Percentiles rank a stretch among this genome's conserved stretches.
These are phyloP conservation scores for Gnaphalium uliginosum DNA, from an alignment of 129 eudicot genomes.

Conservation along the genomic window DNA sequence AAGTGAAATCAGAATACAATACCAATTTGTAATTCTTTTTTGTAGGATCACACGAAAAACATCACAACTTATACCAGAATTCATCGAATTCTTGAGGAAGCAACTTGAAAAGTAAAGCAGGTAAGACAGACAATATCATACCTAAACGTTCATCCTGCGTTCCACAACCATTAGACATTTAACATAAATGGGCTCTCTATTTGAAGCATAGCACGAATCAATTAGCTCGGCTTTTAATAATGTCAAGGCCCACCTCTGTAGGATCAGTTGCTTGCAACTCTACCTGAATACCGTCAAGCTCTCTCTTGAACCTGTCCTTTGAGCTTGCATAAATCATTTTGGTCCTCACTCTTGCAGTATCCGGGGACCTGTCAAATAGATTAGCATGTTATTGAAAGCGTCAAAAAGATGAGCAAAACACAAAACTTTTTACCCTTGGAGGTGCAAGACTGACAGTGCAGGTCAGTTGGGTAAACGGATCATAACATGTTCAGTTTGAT, in stretches of 20 bases:
- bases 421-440: neutral
- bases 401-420: neutral
- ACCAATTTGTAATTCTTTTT: constrained; percentile 17
- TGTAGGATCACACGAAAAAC: constrained; percentile 7
- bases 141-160: constrained; percentile 17
- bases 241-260: constrained; percentile 32
- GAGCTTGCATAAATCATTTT: constrained; percentile 78
- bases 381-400: neutral
- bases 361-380: constrained; percentile 53
- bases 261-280: constrained; percentile 64
- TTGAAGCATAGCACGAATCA: constrained; percentile 12
- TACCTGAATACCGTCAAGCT: constrained; percentile 63
- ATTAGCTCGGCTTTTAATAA: constrained; percentile 32
- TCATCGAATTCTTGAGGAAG: constrained; percentile 8
- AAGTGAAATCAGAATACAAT: constrained; percentile 5
- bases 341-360: constrained; percentile 61
- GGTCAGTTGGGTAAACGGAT: neutral
- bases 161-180: constrained; percentile 21
- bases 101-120: constrained; percentile 13
- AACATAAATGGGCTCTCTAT: constrained; percentile 21
- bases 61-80: constrained; percentile 18
- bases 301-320: constrained; percentile 77
- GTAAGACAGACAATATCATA: constrained; percentile 7
- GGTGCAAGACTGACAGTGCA: neutral
- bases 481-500: neutral